Evolutionary conservation across 2,329 filamentous ascomycete genomes (phyloP).

Genomic region (Venturia aucupariae): DNA sequence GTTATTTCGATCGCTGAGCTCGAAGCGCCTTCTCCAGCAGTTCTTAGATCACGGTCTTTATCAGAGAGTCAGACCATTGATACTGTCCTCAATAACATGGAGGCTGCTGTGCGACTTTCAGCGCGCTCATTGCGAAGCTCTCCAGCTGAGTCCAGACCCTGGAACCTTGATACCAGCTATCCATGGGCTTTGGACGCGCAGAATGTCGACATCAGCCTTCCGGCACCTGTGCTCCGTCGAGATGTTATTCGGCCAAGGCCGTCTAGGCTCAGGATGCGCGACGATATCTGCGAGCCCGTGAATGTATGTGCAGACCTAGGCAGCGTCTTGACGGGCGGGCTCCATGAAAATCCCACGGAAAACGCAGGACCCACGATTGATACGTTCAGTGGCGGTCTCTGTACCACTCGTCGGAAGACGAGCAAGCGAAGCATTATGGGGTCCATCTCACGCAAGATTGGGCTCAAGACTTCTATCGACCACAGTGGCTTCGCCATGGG

Average conservation of each 20-base stretch:
- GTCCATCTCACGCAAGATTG: constrained; percentile 16
- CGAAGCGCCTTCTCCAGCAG: constrained; percentile 13
- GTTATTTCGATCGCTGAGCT: constrained; percentile 14
- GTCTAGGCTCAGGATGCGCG: constrained; percentile 14
- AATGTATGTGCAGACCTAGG: not conserved
- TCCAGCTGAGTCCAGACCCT: constrained; percentile 15
- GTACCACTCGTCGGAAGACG: constrained; percentile 14
- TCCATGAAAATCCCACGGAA: not conserved
- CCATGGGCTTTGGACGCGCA: constrained; percentile 16
- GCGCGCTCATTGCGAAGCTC: constrained; percentile 17
- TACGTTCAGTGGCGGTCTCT: constrained; percentile 10
- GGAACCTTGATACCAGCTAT: constrained; percentile 18
- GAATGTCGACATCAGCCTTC: constrained; percentile 17
- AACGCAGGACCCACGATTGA: not conserved
- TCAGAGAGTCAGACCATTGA: constrained; percentile 4
- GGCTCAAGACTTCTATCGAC: constrained; percentile 12
- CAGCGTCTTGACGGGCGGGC: not conserved
- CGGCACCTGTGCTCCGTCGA: constrained; percentile 15
- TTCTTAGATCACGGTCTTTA: constrained; percentile 6
- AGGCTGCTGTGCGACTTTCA: constrained; percentile 16
- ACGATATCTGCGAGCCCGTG: not conserved
- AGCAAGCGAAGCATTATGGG: constrained; percentile 17
- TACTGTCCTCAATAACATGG: not conserved
- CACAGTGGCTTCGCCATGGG: constrained; percentile 15
- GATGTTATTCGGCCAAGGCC: constrained; percentile 10